Evolutionary conservation across 139 green algal species (phyloP), one percentile per base, ranked within the genome.

Genomic region (Coccomyxa sp.): DNA sequence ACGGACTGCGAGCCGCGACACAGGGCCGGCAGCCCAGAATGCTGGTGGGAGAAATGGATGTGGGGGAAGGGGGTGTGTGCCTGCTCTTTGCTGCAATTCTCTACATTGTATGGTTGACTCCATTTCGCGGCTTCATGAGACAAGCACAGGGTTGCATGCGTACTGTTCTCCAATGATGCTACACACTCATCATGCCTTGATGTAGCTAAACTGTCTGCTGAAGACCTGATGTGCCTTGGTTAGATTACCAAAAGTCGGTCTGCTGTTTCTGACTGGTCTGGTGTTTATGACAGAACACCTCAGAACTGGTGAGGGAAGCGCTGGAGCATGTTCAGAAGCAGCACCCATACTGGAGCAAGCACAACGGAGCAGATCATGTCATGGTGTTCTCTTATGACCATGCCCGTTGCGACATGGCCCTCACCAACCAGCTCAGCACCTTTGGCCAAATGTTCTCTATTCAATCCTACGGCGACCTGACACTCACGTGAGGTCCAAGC

Each of bases 371-470:
- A 38, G 71, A 77, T 12, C 71, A 77, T 32, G 21, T 77, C 27
- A 77, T 77, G 71, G 71, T 77, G 71, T 77, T 77, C 71, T 51
- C 27, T 12, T 77, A 77, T n/a, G 71, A 77, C 71, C 71, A 77
- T 38, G 71, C 71, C 27, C 71, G 71, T n/a, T 77, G 71, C 71
- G 71, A 77, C 71, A 31, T 77, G 71, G 71, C 71, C 23, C 27
- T 38, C 23, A 38, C 71, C 14, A 25, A 38, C 27, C 71, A n/a
- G 27, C 71, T 77, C 14, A 31, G 71, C 71, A n/a, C 28, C 23
- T 45, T 31, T 25, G 71, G 71, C 21, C 71, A 77, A n/a, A 31
- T 77, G 71, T 77, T 77, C 27, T 77, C 71, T 12, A 77, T 77
- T 38, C 71, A 77, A n/a, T 77, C 71, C 14, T 77, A 77, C 45